Evolutionary conservation across 83 land plant genomes (phyloP).

Genomic region (Isoetes engelmannii): DNA sequence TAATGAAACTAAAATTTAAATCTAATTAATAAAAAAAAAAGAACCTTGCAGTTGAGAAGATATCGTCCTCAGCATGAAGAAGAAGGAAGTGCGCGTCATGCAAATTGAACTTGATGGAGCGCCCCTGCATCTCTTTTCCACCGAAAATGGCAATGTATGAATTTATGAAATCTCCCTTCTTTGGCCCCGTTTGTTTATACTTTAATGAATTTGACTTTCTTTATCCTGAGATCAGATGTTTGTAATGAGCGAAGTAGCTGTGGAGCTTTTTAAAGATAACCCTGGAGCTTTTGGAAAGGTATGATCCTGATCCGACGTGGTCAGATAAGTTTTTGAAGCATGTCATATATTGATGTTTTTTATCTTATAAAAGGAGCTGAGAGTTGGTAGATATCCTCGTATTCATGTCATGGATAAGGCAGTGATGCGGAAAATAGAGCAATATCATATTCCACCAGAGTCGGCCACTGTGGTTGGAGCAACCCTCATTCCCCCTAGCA

Average conservation of each 20-base stretch:
- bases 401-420: conserved; percentile 16
- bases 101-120: too few species aligned
- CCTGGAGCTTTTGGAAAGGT: conserved; percentile 14
- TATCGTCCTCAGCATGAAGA: too few species aligned
- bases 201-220: too few species aligned
- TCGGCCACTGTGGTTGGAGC: conserved; percentile 21
- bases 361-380: conserved; percentile 18
- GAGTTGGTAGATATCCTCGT: conserved; percentile 25
- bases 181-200: too few species aligned
- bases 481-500: conserved; percentile 27
- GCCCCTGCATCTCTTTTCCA: too few species aligned
- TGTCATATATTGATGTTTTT: neutral
- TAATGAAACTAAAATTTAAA: too few species aligned
- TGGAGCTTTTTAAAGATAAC: neutral
- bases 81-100: too few species aligned
- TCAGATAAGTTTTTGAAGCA: neutral
- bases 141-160: too few species aligned
- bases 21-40: too few species aligned
- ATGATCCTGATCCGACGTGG: neutral
- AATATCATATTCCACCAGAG: conserved; percentile 25
- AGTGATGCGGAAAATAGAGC: conserved; percentile 13
- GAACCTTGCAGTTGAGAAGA: too few species aligned
- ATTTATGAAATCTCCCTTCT: too few species aligned
- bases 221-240: neutral
- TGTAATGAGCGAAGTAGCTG: conserved; percentile 5